Percentiles rank a stretch among this genome's conserved stretches.
These are phyloP conservation scores for Wallacemonas rigidus DNA, from an alignment of 208 protist species.

Conservation along the genomic window DNA sequence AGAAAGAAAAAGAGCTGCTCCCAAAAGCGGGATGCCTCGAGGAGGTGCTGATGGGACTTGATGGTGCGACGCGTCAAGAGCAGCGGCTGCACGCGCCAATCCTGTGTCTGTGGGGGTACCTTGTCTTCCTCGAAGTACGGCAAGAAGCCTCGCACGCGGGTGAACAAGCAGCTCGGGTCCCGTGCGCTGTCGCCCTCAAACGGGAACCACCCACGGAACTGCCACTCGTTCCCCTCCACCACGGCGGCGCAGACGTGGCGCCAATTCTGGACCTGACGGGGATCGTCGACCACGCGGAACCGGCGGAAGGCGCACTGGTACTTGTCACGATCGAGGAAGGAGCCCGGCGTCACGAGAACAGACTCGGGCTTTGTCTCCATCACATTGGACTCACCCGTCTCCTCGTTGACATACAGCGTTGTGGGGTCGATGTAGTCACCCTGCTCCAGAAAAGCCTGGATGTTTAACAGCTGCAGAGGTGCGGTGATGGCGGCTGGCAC, in stretches of 20 bases:
- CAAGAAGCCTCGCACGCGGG: conserved; percentile 72
- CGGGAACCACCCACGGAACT: conserved; percentile 78
- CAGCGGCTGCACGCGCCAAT: conserved; percentile 84
- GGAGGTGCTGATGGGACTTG: conserved; percentile 81
- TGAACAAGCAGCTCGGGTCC: conserved; percentile 70
- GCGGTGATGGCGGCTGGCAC: conserved; percentile 70
- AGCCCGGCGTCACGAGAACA: conserved; percentile 70
- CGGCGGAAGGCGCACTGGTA: conserved; percentile 65
- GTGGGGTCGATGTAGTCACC: conserved; percentile 81
- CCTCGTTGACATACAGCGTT: conserved; percentile 65
- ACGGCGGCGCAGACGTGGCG: conserved; percentile 85
- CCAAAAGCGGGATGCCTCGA: conserved; percentile 79
- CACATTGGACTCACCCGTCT: conserved; percentile 68
- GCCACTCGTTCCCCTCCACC: conserved; percentile 78
- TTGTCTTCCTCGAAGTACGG: conserved; percentile 91
- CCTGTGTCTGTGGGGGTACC: conserved; percentile 59
- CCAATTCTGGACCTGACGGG: conserved; percentile 72
- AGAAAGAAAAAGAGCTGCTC: conserved; percentile 83
- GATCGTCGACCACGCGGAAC: conserved; percentile 85
- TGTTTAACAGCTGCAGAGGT: conserved; percentile 83
- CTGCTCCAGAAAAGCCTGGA: conserved; percentile 76
- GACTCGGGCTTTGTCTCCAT: conserved; percentile 70
- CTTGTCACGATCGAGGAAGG: conserved; percentile 71
- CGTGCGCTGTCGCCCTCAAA: conserved; percentile 30
- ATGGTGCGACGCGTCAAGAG: conserved; percentile 67